Evolutionary conservation across 257 asterid genomes (phyloP), one percentile per base, ranked within the genome.

Genomic region (Solanum sitiens): DNA sequence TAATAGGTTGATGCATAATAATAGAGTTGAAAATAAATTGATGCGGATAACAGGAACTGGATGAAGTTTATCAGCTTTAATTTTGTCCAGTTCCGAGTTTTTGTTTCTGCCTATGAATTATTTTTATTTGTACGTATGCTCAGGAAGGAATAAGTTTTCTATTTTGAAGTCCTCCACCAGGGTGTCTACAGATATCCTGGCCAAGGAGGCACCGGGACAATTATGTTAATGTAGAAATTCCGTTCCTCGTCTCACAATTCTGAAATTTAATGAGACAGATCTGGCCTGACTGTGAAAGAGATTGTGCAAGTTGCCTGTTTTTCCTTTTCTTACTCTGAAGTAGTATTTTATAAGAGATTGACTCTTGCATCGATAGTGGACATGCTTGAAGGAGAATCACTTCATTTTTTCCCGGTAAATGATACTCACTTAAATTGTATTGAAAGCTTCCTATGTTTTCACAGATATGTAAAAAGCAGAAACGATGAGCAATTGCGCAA

Each of bases 391-490:
- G 84, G n/a, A 25, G 37, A 25, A 15, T 77, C 37, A 42, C 83
- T 40, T 40, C 59, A 40, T 76, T 76, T 27, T 79, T 27, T 32
- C 8, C 85, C 44, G 12, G 42, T 47, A 27, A 16, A 16, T 47
- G 85, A 80, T 47, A 30, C 11, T 15, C 27, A 32, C 20, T 32
- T 20, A 82, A 27, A 5, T 82, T 45, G 44, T 50, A 82, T 30
- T 82, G 86, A 82, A 37, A 32, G 21, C 21, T 50, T 50, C 4
- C 33, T 65, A 25, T 90, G 83, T 71, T 87, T 40, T 84, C 72
- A 86, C 93, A 96, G 99, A 87, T 95, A 95, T 89, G 98, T 95
- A 79, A 95, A 95, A 86, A 96, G 98, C 89, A 94, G 98, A 93
- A 95, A 92, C 65, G 98, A 94, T 82, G 93, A 89, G 89, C 99